Evolutionary conservation across 1,139 yeast species (phyloP).

Genomic region (Blastobotrys arbuscula): DNA sequence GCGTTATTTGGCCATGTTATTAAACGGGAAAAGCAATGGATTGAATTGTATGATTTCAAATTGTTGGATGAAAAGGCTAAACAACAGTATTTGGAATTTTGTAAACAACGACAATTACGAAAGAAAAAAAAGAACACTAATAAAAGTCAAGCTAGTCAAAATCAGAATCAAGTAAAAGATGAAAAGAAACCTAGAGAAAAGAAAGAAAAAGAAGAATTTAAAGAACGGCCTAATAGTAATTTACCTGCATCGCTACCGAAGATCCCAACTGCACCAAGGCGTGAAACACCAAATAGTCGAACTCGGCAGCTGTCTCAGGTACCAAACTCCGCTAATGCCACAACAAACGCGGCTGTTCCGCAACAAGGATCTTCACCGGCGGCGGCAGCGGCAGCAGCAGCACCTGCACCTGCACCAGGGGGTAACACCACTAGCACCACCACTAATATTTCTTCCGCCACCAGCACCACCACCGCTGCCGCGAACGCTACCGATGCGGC

Average conservation of each 20-base stretch:
- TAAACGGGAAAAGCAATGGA: slow-evolving; percentile 52
- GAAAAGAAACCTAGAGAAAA: background rate
- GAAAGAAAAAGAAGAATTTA: background rate
- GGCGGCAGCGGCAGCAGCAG: slow-evolving; percentile 1
- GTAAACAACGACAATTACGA: slow-evolving; percentile 18
- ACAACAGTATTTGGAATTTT: slow-evolving; percentile 19
- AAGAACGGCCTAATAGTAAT: background rate
- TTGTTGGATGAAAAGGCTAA: slow-evolving; percentile 22
- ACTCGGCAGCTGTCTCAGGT: background rate
- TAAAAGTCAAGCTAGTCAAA: background rate
- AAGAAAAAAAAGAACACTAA: background rate
- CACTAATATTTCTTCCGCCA: background rate
- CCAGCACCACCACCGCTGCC: background rate
- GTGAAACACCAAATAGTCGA: slow-evolving; percentile 5
- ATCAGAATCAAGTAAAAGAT: background rate
- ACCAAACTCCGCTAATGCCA: slow-evolving; percentile 1
- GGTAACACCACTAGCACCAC: too few species aligned
- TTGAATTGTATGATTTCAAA: slow-evolving; percentile 36
- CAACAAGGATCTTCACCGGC: background rate
- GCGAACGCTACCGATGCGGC: background rate
- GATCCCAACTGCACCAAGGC: slow-evolving; percentile 22
- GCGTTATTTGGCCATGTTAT: slow-evolving; percentile 72
- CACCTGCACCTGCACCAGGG: background rate
- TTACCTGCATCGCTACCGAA: slow-evolving; percentile 21
- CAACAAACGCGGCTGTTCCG: too few species aligned